phyloP scores from a whole-genome alignment of 176 grass and related monocot genomes.

The Otatea glauca region DNA sequence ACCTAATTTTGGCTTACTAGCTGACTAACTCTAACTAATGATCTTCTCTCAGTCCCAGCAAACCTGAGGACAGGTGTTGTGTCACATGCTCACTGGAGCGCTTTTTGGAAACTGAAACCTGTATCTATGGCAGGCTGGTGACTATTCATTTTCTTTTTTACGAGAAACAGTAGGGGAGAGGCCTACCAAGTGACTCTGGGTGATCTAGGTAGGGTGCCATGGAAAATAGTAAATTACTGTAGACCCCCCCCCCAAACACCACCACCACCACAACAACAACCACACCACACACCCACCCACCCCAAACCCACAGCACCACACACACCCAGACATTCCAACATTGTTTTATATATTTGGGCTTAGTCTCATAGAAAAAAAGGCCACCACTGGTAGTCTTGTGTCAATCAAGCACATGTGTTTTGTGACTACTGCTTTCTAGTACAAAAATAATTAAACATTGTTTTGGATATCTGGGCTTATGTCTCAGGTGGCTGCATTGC shows the following conservation, averaged over 20 bases:
- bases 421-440: background rate
- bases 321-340: too few species aligned
- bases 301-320: too few species aligned
- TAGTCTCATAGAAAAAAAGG: background rate
- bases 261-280: too few species aligned
- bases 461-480: background rate
- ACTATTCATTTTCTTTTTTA: conserved; percentile 28
- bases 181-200: conserved; percentile 22
- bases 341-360: too few species aligned
- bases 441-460: conserved; percentile 4
- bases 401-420: conserved; percentile 7
- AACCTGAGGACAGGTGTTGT: background rate
- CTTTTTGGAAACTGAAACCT: conserved; percentile 14
- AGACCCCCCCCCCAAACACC: too few species aligned
- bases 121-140: conserved; percentile 1
- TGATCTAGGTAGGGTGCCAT: conserved; percentile 5
- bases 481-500: conserved; percentile 79
- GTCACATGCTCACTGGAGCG: conserved; percentile 2
- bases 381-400: background rate
- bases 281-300: too few species aligned
- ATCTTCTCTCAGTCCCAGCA: background rate
- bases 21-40: conserved; percentile 9
- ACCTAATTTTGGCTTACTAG: background rate
- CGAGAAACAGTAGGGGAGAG: conserved; percentile 2
- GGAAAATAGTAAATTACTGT: background rate